These are phyloP conservation scores for Fusarium protoensiforme DNA, from an alignment of 2,329 filamentous ascomycete species.

Conservation along the genomic window DNA sequence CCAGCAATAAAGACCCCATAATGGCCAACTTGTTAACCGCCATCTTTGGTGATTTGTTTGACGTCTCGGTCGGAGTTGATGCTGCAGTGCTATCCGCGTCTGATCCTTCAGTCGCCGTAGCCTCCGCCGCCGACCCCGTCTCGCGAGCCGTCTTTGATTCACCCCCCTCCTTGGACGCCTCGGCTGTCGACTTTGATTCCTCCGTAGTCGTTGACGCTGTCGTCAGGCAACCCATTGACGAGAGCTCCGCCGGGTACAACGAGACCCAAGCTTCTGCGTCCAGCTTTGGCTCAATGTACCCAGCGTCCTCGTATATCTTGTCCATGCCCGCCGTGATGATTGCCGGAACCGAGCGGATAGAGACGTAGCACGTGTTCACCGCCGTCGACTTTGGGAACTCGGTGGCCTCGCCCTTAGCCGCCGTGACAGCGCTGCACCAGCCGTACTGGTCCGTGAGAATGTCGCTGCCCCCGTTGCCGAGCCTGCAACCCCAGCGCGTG, in stretches of 20 bases:
- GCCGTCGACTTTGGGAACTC: background rate
- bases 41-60: background rate
- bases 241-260: background rate
- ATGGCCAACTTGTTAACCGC: background rate
- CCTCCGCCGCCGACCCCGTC: background rate
- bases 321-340: slow-evolving; percentile 11
- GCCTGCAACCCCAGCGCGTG: slow-evolving; percentile 11
- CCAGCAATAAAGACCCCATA: slow-evolving; percentile 1
- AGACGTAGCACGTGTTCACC: slow-evolving; percentile 17
- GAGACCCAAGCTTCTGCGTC: slow-evolving; percentile 1
- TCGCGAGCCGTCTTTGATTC: background rate
- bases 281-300: background rate
- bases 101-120: background rate
- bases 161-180: background rate
- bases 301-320: background rate
- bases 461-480: slow-evolving; percentile 9
- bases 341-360: background rate
- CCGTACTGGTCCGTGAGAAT: slow-evolving; percentile 4
- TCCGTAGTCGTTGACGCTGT: background rate
- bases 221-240: background rate
- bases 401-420: background rate
- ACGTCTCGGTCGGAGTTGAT: background rate
- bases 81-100: background rate
- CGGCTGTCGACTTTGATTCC: background rate
- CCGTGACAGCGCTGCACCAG: slow-evolving; percentile 1